Conservation (phyloP, 2,329 filamentous ascomycete species). For the Fonsecaea erecta region DNA sequence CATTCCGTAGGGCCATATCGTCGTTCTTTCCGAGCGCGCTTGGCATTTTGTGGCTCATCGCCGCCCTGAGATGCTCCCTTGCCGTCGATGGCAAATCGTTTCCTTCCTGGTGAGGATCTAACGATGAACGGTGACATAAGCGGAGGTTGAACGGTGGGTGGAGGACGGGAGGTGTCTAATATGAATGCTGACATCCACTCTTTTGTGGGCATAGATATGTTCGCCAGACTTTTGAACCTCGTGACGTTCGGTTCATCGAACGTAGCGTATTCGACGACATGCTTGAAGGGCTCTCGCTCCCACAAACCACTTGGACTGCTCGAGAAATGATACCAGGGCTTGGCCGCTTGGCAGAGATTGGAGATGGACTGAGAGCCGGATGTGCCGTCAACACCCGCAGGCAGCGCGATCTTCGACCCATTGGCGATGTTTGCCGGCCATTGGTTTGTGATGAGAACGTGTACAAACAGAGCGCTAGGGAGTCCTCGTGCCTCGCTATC, state of each 20-base stretch:
- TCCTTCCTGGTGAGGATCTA: slow-evolving; percentile 55
- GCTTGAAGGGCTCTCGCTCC: slow-evolving; percentile 84
- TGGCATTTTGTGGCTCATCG: slow-evolving; percentile 51
- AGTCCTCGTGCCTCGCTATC: slow-evolving; percentile 76
- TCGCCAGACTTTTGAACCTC: slow-evolving; percentile 86
- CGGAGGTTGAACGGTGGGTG: slow-evolving; percentile 64
- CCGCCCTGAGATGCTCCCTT: slow-evolving; percentile 43
- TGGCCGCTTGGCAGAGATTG: slow-evolving; percentile 76
- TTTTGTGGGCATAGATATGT: slow-evolving; percentile 75
- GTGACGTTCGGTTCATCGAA: slow-evolving; percentile 69
- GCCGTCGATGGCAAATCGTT: slow-evolving; percentile 52
- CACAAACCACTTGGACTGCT: slow-evolving; percentile 73
- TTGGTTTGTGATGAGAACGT: slow-evolving; percentile 83
- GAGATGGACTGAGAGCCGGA: slow-evolving; percentile 70
- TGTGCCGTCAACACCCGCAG: slow-evolving; percentile 55
- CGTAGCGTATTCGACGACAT: slow-evolving; percentile 46
- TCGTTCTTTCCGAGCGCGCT: slow-evolving; percentile 46
- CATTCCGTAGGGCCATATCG: slow-evolving; percentile 72
- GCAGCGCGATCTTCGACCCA: slow-evolving; percentile 68
- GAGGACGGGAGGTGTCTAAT: slow-evolving; percentile 67
- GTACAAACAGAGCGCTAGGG: slow-evolving; percentile 74
- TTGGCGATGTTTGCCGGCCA: slow-evolving; percentile 79
- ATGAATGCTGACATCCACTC: slow-evolving; percentile 68
- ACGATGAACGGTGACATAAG: slow-evolving; percentile 75
- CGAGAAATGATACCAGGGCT: slow-evolving; percentile 91